Evolutionary conservation across 208 protist species (phyloP), one percentile per base, ranked within the genome.

Genomic region (Leishmania tarentolae): DNA sequence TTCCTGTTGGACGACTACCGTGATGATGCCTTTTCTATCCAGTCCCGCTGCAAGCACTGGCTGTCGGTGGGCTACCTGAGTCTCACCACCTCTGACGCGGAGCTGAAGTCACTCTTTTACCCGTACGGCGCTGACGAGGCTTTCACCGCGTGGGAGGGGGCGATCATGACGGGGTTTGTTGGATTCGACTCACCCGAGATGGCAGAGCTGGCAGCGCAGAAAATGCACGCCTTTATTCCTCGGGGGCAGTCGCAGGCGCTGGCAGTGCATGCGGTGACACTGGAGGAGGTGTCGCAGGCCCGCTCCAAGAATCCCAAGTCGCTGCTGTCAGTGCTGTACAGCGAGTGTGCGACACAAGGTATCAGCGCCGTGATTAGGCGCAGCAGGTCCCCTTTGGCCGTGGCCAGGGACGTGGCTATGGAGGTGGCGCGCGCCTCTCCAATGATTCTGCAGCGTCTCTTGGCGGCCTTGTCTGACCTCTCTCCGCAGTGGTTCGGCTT

Each of bases 171-270:
- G 15, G 94, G 94, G 8, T 95, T 88, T 75, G 94, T 97, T 37
- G 89, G 94, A 35, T 97, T 97, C 85, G 87, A 90, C 28, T 88
- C 87, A 63, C 78, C 70, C 9, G 88, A 88, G 74, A 96, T 95
- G 92, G 88, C 90, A 5, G 84, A 87, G 2, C 82, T 95, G 15
- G 92, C 89, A 4, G 87, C 81, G 11, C 87, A 93, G 77, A 96
- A 97, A 84, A 94, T 96, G 92, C 53, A 96, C 76, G 89, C 82
- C n/a, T 96, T 96, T 79, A 91, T 97, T 57, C 94, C 94, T 28
- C 91, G 87, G 74, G 79, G 88, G 70, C 92, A 96, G 77, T 88
- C 89, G 28, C 90, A 96, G 66, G 86, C 92, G 19, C 85, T 96
- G 19, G 31, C 71, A 21, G 94, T 96, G 61, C 57, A 61, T 31